Base-by-base conservation (phyloP, 805 yeast genomes). In the Candida orba region DNA sequence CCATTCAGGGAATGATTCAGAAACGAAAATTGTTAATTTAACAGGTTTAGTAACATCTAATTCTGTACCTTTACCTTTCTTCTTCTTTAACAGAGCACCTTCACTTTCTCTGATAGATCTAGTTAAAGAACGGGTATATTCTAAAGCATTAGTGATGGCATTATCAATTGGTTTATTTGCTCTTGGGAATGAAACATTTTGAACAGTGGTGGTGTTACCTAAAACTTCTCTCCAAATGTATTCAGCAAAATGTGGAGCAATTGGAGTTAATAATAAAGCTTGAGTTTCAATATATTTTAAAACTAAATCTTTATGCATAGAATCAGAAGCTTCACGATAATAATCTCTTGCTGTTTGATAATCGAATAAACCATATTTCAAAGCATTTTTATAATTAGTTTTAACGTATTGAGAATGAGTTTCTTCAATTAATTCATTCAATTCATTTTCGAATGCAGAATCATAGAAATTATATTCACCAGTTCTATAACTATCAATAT, bases 241-340 rank as follows among this genome's bases (percentile, higher is more conserved):
- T 56, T 93, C 99, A 52, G 93, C 80, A 64, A 91, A 89, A 66
- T 93, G 99, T 39, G 99, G 98, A 36, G 98, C 95, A 55, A 93
- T 72, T 50, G 99, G 99, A 15, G 95, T 79, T 54, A 93, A 68
- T 62, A 90, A 66, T 55, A 93, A 73, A 17, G 82, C 82, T 71
- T 93, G 99, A 29, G 79, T 69, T 67, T 89, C 95, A 55, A 93
- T 85, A 63, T 88, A 93, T 56, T 82, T 79, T 52, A 78, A 59
- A 34, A 88, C 82, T 51, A 93, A 74, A 57, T 86, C 95, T 54
- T 72, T 76, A 71, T 87, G 95, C 95, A 93, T 87, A 31, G 69
- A 69, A 22, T 66, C 64, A 30, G 73, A 65, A 24, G 77, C 66
- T 55, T 93, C 99, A 70, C 99, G 82, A 72, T 93, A 93, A 71